A percentile compares a stretch with the other conserved stretches of the same genome.
Evolutionary conservation across 2,329 filamentous ascomycete species (phyloP).

Genomic region (Fusarium hostae): DNA sequence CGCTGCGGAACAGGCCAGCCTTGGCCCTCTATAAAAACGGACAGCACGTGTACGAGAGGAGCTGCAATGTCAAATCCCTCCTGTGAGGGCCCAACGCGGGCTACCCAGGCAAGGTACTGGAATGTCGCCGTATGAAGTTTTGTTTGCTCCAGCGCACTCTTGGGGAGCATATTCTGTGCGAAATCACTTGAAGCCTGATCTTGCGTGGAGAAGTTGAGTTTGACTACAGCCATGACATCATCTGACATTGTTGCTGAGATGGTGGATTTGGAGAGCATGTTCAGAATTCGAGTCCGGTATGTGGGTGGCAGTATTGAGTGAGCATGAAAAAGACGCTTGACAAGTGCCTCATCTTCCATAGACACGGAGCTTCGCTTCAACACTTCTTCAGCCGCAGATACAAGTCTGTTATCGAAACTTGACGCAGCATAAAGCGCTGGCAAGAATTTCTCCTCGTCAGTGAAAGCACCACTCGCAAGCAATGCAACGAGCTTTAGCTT

Average conservation of each 20-base stretch:
- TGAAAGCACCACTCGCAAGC: conserved; percentile 86
- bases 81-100: conserved; percentile 72
- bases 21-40: conserved; percentile 79
- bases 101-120: conserved; percentile 87
- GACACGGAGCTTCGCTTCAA: conserved; percentile 82
- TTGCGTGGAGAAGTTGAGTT: conserved; percentile 65
- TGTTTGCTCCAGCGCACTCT: conserved; percentile 75
- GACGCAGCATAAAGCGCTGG: conserved; percentile 86
- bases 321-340: conserved; percentile 75
- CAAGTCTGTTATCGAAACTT: conserved; percentile 82
- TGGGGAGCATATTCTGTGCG: conserved; percentile 46
- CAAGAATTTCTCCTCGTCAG: conserved; percentile 82
- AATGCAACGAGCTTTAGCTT: conserved; percentile 73
- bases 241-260: conserved; percentile 75
- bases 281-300: conserved; percentile 81
- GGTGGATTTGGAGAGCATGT: conserved; percentile 79
- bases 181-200: conserved; percentile 10
- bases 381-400: conserved; percentile 87
- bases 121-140: conserved; percentile 88
- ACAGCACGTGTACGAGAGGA: conserved; percentile 74
- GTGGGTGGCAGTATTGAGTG: conserved; percentile 79
- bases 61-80: conserved; percentile 74
- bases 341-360: conserved; percentile 73
- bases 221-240: conserved; percentile 76
- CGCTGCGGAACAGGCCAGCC: conserved; percentile 81